Base-by-base conservation (phyloP, 305 asterid species). In the Fraxinus xanthoxyloides region DNA sequence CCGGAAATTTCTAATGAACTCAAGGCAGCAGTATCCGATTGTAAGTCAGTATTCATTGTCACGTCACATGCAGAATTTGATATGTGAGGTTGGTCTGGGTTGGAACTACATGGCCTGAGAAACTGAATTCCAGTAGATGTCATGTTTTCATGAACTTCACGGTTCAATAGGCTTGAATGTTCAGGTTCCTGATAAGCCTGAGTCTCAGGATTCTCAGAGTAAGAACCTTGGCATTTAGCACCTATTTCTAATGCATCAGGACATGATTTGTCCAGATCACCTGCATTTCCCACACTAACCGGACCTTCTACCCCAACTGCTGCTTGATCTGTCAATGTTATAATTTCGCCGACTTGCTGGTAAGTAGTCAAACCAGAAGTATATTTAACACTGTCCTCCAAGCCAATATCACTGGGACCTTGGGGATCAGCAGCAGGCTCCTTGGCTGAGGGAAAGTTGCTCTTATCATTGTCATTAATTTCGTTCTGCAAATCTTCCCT, bases 91-190 rank as follows among this genome's bases (percentile, higher is more conserved):
- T 86, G 90, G 79, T 80, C 87, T 85, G 79, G 72, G 81, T 36
- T 74, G 79, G 94, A 78, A 83, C 79, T 89, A 80, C 93, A 95
- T 69, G 89, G 93, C 85, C 85, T 89, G 81, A 90, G 89, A 82
- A 86, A 12, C 40, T 61, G 82, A 78, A 82, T 82, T 67, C 86
- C 91, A 80, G 76, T 80, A 36, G 81, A 79, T 72, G 81, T n/a
- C 78, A 80, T 87, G 78, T 79, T 82, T 69, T 85, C 90, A 76
- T 77, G 82, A 80, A 84, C 80, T 75, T 77, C 83, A 69, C 63
- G 83, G 75, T 86, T 83, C 70, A 82, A 76, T 59, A 80, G 65
- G 6, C 85, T 80, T 1, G 83, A 75, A 77, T 85, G 79, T 9
- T 77, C 36, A 35, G 82, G 81, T 82, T 83, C 91, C 81, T 78